These are phyloP conservation scores for Phytophthora hybrid DNA, from an alignment of 352 stramenopile species.

Conservation along the genomic window DNA sequence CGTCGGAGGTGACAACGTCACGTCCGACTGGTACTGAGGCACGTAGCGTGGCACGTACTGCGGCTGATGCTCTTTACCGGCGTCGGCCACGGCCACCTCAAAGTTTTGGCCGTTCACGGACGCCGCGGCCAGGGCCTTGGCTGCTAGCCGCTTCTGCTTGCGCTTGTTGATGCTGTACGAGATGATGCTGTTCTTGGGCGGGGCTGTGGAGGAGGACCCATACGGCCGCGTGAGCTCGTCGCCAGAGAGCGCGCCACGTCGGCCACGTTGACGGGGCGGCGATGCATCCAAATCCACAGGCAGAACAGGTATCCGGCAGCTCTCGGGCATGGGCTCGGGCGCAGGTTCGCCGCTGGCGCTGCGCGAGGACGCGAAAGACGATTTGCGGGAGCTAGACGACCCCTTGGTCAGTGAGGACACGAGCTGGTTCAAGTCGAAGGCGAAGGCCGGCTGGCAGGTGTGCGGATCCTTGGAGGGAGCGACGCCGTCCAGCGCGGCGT, in stretches of 20 bases:
- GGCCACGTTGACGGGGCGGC: slow-evolving; percentile 38
- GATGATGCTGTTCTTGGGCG: slow-evolving; percentile 59
- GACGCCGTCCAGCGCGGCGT: slow-evolving; percentile 48
- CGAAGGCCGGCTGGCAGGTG: slow-evolving; percentile 58
- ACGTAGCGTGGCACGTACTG: slow-evolving; percentile 49
- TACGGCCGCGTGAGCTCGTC: slow-evolving; percentile 41
- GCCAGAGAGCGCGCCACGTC: slow-evolving; percentile 52
- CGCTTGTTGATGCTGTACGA: slow-evolving; percentile 66
- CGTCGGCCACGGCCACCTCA: slow-evolving; percentile 44
- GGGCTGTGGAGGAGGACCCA: slow-evolving; percentile 2
- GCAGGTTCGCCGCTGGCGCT: slow-evolving; percentile 34
- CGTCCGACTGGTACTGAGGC: slow-evolving; percentile 42
- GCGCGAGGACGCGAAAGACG: slow-evolving; percentile 44
- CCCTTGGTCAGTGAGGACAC: slow-evolving; percentile 51
- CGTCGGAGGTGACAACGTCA: slow-evolving; percentile 8
- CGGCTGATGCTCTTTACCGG: slow-evolving; percentile 35
- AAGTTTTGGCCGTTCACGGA: slow-evolving; percentile 37
- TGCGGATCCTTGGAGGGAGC: slow-evolving; percentile 42
- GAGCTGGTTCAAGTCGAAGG: slow-evolving; percentile 66
- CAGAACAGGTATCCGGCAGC: slow-evolving; percentile 44
- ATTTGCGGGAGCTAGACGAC: slow-evolving; percentile 36
- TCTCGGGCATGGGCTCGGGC: slow-evolving; percentile 36
- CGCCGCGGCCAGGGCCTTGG: slow-evolving; percentile 46
- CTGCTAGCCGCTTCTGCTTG: slow-evolving; percentile 62
- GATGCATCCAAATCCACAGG: slow-evolving; percentile 10